These are phyloP conservation scores for Metarhizium rileyi DNA, from an alignment of 2,329 filamentous ascomycete genomes.

Conservation along the genomic window DNA sequence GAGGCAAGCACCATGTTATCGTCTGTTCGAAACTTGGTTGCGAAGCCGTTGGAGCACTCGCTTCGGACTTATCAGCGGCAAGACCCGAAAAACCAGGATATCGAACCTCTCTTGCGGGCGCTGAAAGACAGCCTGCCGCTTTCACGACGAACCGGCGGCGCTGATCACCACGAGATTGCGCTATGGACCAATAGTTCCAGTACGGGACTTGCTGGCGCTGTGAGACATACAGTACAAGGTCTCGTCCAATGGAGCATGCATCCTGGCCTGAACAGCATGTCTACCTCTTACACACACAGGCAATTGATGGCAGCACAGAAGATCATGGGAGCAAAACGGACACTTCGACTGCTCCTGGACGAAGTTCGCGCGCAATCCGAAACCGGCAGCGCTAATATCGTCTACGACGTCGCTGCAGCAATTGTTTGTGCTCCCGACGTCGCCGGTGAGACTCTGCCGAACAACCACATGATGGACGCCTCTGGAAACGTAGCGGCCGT, in stretches of 20 bases:
- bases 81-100: conserved; percentile 56
- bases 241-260: conserved; percentile 59
- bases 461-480: conserved; percentile 21
- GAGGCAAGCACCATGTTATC: conserved; percentile 64
- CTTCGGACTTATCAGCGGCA: conserved; percentile 57
- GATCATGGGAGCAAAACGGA: conserved; percentile 50
- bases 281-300: conserved; percentile 61
- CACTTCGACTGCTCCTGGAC: conserved; percentile 55
- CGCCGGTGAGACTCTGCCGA: conserved; percentile 30
- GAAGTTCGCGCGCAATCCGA: conserved; percentile 56
- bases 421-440: conserved; percentile 59
- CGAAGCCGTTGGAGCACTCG: conserved; percentile 57
- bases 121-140: conserved; percentile 50
- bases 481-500: conserved; percentile 25
- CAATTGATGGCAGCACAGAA: conserved; percentile 53
- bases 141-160: conserved; percentile 51
- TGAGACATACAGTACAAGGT: conserved; percentile 52
- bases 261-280: conserved; percentile 43
- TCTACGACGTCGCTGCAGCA: conserved; percentile 59
- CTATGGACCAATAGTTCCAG: conserved; percentile 49
- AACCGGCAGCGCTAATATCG: conserved; percentile 46
- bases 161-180: conserved; percentile 58
- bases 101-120: conserved; percentile 58
- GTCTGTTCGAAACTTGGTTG: conserved; percentile 62
- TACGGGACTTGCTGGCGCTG: conserved; percentile 45